These are phyloP conservation scores for Hibiscus trionum DNA, from an alignment of 345 rosid species.

Conservation along the genomic window DNA sequence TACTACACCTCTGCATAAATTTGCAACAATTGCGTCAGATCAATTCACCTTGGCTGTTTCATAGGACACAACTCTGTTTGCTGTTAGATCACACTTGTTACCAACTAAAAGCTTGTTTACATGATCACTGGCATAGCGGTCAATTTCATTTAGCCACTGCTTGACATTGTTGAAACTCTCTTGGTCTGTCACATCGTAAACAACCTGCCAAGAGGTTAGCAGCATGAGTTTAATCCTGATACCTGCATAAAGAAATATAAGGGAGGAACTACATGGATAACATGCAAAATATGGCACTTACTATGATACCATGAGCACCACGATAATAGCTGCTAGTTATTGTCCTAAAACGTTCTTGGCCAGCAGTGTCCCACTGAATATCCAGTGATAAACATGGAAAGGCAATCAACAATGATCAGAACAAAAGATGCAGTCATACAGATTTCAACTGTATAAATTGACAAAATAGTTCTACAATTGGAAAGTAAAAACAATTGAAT, in stretches of 20 bases:
- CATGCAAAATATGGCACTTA: constrained; percentile 15
- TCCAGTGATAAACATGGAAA: constrained; percentile 6
- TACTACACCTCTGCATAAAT: no score
- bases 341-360: constrained; percentile 78
- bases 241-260: neutral
- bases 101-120: constrained; percentile 77
- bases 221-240: constrained; percentile 5
- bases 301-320: constrained; percentile 78
- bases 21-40: neutral
- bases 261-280: neutral
- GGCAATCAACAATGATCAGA: neutral
- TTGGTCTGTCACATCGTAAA: constrained; percentile 67
- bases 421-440: neutral
- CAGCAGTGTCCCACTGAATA: constrained; percentile 77
- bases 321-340: constrained; percentile 82
- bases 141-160: constrained; percentile 75
- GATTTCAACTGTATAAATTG: neutral
- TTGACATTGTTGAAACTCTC: constrained; percentile 78
- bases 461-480: neutral
- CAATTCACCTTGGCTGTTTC: constrained; percentile 59
- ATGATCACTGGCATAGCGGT: constrained; percentile 67
- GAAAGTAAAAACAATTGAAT: neutral
- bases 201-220: constrained; percentile 33
- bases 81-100: constrained; percentile 63
- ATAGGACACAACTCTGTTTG: constrained; percentile 55